Conservation (phyloP, 441 rosid species). For the Aleurites moluccanus region DNA sequence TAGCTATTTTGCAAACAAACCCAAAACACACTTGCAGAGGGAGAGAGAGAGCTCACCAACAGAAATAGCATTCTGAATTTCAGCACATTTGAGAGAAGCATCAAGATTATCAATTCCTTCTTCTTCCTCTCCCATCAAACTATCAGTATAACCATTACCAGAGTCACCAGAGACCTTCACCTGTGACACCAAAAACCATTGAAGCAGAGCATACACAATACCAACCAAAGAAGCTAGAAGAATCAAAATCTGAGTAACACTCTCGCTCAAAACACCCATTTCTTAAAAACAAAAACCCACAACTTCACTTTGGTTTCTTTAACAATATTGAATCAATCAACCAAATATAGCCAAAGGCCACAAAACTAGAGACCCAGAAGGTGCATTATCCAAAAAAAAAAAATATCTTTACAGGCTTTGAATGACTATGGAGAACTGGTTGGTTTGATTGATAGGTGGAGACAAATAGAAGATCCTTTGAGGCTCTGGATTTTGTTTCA, state of each 20-base stretch:
- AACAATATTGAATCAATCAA: not conserved
- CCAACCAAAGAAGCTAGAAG: slow-evolving; percentile 69
- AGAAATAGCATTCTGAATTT: slow-evolving; percentile 79
- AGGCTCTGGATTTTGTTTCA: slow-evolving; percentile 4
- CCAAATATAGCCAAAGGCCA: slow-evolving; percentile 7
- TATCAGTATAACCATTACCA: slow-evolving; percentile 46
- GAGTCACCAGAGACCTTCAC: slow-evolving; percentile 46
- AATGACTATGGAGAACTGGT: slow-evolving; percentile 36
- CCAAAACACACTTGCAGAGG: not conserved
- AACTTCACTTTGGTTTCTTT: slow-evolving; percentile 1
- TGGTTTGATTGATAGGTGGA: slow-evolving; percentile 43
- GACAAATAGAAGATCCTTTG: slow-evolving; percentile 12
- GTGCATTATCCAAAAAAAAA: slow-evolving; percentile 22
- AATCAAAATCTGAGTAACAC: slow-evolving; percentile 56
- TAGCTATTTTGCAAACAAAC: not conserved
- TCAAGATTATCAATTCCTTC: slow-evolving; percentile 66
- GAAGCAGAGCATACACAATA: slow-evolving; percentile 61
- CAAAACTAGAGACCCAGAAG: not conserved
- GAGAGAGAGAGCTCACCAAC: slow-evolving; percentile 42
- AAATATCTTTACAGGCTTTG: slow-evolving; percentile 16
- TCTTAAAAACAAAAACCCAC: slow-evolving; percentile 14
- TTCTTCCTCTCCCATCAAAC: slow-evolving; percentile 73
- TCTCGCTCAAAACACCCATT: slow-evolving; percentile 54
- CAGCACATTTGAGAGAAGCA: slow-evolving; percentile 69
- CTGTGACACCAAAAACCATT: slow-evolving; percentile 64